Base-by-base conservation (phyloP, 257 asterid genomes). In the Primulina tabacum region DNA sequence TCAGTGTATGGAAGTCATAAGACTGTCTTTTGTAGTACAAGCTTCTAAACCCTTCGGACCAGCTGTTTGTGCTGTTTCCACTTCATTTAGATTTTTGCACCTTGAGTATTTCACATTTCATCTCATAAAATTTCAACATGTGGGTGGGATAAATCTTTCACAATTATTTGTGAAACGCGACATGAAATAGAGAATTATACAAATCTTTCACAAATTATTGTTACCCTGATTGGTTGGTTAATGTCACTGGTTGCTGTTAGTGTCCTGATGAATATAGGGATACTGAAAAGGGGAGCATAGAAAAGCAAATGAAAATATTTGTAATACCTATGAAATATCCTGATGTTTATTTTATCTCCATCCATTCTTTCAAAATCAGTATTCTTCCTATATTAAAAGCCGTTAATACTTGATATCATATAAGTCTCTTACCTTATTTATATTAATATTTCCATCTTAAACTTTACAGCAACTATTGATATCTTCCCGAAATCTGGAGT, bases 401-500 rank as follows among this genome's bases (percentile, higher is more conserved):
- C 62, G 9, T 75, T 28, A 52, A 29, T 68, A 63, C 14, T 52
- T 57, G 4, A 62, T 30, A 28, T 60, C 71, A 67, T 64, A 37
- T 17, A 11, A 50, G 24, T 52, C 35, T 34, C 58, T 68, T 40
- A 32, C 59, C 66, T 52, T 68, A 37, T 18, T 28, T 33, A 34
- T 58, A 21, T 71, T 67, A 67, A 60, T 53, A 43, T 67, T 64
- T 68, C 71, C 76, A 38, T 72, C 71, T 79, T 78, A 76, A 76
- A 68, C 75, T 81, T 76, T 75, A 69, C 98, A 92, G 98, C 63
- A 81, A 89, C 70, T 92, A 71, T 76, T 92, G 92, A 83, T 92
- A 82, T 85, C 96, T 70, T 92, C 98, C 78, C 80, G 97, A 85
- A 92, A 92, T 76, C 82, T 92, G 84, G 98, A 92, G 37, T 92